phyloP scores from a whole-genome alignment of 208 protist species.

The Trichomonas vaginalis region DNA sequence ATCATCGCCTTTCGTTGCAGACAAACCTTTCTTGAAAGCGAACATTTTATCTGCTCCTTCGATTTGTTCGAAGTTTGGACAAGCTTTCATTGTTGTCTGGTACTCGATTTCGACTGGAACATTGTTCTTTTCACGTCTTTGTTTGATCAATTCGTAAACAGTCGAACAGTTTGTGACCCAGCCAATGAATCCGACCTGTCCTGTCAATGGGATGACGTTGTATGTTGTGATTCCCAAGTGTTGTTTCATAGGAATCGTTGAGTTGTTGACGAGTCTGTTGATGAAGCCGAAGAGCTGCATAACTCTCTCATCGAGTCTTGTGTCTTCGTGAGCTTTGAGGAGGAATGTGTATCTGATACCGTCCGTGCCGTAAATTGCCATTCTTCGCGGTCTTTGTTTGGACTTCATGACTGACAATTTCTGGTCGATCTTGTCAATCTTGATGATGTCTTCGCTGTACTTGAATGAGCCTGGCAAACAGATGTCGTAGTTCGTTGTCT shows the following conservation, averaged over 20 bases:
- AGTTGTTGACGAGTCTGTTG: neutral
- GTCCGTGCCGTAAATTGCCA: neutral
- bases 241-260: neutral
- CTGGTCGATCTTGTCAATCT: neutral
- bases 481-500: neutral
- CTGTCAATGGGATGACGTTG: neutral
- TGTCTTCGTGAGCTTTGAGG: slow-evolving; percentile 3
- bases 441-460: neutral
- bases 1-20: neutral
- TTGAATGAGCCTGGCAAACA: neutral
- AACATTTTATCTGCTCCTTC: neutral
- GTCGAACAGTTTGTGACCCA: neutral
- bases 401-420: neutral
- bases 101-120: neutral
- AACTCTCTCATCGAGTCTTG: slow-evolving; percentile 6
- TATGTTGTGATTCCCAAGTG: neutral
- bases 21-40: neutral
- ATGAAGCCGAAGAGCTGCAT: slow-evolving; percentile 11
- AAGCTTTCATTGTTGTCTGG: neutral
- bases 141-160: neutral
- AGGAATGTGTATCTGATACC: neutral
- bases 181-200: neutral
- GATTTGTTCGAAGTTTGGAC: neutral
- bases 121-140: neutral
- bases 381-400: slow-evolving; percentile 13